Conservation (phyloP, 2,329 filamentous ascomycete genomes). For the Diaporthe sp. region DNA sequence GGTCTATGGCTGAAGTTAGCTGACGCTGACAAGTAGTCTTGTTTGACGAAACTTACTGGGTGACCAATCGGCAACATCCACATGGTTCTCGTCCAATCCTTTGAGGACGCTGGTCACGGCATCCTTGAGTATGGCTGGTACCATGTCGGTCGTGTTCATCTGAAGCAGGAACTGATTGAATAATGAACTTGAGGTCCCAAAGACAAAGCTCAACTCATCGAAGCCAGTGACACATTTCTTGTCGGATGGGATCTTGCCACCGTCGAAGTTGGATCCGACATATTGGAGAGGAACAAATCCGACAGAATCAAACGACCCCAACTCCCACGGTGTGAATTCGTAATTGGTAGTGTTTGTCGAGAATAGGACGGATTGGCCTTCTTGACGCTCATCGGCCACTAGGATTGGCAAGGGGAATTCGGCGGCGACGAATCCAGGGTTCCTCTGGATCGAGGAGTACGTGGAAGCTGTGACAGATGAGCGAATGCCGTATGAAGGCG, state of each 20-base stretch:
- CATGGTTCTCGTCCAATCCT: not conserved
- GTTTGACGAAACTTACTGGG: not conserved
- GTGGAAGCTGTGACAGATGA: conserved; percentile 65
- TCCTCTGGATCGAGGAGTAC: conserved; percentile 74
- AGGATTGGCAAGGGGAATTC: conserved; percentile 60
- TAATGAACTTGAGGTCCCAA: conserved; percentile 86
- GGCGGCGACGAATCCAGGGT: conserved; percentile 53
- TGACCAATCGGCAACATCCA: not conserved
- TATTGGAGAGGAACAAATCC: conserved; percentile 70
- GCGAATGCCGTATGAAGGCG: not conserved
- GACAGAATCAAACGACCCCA: conserved; percentile 71
- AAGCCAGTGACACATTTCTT: conserved; percentile 79
- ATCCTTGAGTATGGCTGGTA: not conserved
- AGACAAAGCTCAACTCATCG: conserved; percentile 84
- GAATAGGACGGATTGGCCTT: conserved; percentile 62
- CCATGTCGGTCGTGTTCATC: not conserved
- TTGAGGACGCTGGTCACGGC: not conserved
- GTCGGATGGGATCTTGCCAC: conserved; percentile 63
- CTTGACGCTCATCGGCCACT: conserved; percentile 58
- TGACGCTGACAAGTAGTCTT: not conserved
- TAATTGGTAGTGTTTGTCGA: conserved; percentile 69
- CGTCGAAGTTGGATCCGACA: conserved; percentile 67
- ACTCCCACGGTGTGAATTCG: conserved; percentile 74
- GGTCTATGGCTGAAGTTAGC: conserved; percentile 60
- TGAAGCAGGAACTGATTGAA: conserved; percentile 81